Base-by-base conservation (phyloP, 441 rosid genomes). In the Breynia disticha region DNA sequence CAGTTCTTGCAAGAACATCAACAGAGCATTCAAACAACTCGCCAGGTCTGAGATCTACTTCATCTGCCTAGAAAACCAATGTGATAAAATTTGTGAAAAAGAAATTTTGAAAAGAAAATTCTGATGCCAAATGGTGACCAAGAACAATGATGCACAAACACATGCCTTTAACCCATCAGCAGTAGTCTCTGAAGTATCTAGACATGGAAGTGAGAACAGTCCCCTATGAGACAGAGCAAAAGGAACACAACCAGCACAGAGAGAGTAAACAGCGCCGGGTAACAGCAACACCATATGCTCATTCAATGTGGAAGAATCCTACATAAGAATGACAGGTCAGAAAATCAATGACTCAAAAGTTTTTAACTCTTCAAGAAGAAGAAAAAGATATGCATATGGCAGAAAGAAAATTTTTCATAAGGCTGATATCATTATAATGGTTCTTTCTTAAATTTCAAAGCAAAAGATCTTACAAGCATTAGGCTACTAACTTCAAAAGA, bases 241-340 rank as follows among this genome's bases (percentile, higher is more conserved):
- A 60, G 87, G 75, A 52, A 76, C 75, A 61, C 67, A 79, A 48
- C 96, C 97, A 75, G 78, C 76, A 76, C 84, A 86, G 67, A 93
- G 79, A 41, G 96, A 83, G 79, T 71, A 80, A 38, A 81, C 72
- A 60, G 97, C 95, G 39, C 87, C 87, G 15, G 99, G 97, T 74
- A 86, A 67, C 68, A 89, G 73, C 60, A 68, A 55, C 57, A 80
- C 82, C 67, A 72, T 60, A 52, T 69, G 67, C 55, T 80, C 93
- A 70, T 83, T 73, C 63, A 78, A 72, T 52, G 70, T 32, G 53
- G 65, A 71, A 68, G 76, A 67, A 38, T 83, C 95, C 99, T 93
- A 61, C 53, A 65, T 19, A 69, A 53, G 48, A 67, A 69, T 38
- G 44, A 9, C 15, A 13, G 13, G n/a, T 41, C 13, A 15, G 44